These are phyloP conservation scores for Cryphonectria carpinicola DNA, from an alignment of 2,329 filamentous ascomycete genomes.

Conservation along the genomic window DNA sequence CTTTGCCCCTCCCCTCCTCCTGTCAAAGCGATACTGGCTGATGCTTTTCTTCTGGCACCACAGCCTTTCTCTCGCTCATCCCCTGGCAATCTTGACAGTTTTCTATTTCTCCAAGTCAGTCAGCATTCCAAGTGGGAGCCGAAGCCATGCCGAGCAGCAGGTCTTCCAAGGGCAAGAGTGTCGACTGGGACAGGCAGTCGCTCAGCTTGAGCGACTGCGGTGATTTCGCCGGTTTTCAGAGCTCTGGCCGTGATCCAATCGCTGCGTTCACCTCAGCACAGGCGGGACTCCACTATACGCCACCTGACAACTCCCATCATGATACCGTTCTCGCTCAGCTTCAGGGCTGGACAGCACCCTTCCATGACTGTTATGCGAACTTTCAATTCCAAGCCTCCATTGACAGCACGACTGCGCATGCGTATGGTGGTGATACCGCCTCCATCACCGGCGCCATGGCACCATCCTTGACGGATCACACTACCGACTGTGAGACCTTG, in stretches of 20 bases:
- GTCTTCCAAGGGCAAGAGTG: background rate
- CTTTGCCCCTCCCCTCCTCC: background rate
- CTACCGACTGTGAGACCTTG: background rate
- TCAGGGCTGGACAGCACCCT: background rate
- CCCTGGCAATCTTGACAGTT: background rate
- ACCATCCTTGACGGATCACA: background rate
- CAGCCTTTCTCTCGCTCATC: background rate
- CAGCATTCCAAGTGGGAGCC: conserved; percentile 7
- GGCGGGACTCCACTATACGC: background rate
- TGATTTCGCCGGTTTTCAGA: background rate
- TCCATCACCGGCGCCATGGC: background rate
- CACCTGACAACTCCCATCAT: background rate
- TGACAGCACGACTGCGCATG: background rate
- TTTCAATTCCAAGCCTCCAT: background rate
- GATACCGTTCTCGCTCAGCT: background rate
- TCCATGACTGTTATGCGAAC: background rate
- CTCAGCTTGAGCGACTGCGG: conserved; percentile 12
- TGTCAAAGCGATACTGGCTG: background rate
- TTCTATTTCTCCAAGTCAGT: conserved; percentile 4
- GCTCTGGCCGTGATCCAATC: background rate
- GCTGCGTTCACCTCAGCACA: background rate
- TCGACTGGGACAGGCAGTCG: conserved; percentile 2
- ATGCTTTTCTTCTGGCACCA: background rate
- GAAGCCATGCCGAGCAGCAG: conserved; percentile 16
- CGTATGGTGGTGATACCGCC: background rate